These are phyloP conservation scores for Xerocomus brunneocitrinus DNA, from an alignment of 768 basidiomycete genomes.

Conservation along the genomic window DNA sequence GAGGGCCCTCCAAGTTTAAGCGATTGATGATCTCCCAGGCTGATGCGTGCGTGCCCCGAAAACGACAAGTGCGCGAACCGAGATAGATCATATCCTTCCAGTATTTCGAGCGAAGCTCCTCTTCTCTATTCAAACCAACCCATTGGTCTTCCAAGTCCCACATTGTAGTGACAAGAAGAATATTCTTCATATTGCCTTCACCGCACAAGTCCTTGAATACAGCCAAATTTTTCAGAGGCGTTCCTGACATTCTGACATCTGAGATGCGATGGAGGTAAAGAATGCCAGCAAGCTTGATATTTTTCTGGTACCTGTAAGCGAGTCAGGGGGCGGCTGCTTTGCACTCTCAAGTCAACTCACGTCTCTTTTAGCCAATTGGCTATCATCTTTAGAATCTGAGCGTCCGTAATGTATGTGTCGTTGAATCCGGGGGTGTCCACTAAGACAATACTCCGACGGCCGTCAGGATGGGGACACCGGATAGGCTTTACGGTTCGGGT, in stretches of 20 bases:
- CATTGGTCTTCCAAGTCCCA: constrained; percentile 8
- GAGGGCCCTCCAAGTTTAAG: background rate
- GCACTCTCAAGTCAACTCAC: background rate
- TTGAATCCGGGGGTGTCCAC: constrained; percentile 19
- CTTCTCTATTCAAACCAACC: constrained; percentile 9
- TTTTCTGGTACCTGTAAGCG: constrained; percentile 4
- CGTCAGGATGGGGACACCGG: constrained; percentile 13
- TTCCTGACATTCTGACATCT: constrained; percentile 9
- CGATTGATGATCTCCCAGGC: constrained; percentile 11
- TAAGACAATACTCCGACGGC: constrained; percentile 10
- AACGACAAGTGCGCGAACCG: constrained; percentile 13
- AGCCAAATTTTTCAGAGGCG: constrained; percentile 5
- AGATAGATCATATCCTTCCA: constrained; percentile 13
- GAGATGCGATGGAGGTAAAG: constrained; percentile 15
- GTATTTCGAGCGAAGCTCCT: constrained; percentile 7
- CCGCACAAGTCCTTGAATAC: constrained; percentile 14
- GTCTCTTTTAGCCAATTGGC: constrained; percentile 15
- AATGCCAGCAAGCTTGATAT: constrained; percentile 10
- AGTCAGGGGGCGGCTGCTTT: background rate
- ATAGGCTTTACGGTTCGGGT: constrained; percentile 6
- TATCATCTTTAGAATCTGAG: constrained; percentile 9
- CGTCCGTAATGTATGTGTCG: constrained; percentile 10
- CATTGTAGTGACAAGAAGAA: constrained; percentile 19
- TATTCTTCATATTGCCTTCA: constrained; percentile 6
- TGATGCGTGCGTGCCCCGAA: constrained; percentile 5